Conservation (phyloP, 2,329 filamentous ascomycete genomes). For the Scedosporium apiospermum region DNA sequence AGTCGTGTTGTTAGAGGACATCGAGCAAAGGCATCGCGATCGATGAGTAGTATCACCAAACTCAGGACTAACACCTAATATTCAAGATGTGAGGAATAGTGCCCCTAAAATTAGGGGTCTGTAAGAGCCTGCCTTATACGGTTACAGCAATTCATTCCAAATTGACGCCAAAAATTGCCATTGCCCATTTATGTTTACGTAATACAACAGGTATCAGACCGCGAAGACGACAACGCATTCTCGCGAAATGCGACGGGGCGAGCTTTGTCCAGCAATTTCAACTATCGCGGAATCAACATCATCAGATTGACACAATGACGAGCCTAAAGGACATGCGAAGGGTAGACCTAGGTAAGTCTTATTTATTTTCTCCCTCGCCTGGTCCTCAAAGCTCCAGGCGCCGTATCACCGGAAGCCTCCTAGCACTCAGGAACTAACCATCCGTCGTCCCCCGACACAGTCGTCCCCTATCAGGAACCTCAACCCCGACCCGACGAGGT, state of each 20-base stretch:
- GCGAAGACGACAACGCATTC: background rate
- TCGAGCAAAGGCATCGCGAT: too few species aligned
- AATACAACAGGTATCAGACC: too few species aligned
- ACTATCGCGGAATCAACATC: background rate
- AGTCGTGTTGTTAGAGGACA: too few species aligned
- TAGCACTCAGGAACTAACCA: background rate
- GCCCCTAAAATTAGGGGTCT: too few species aligned
- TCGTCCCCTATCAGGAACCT: conserved; percentile 81
- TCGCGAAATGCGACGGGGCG: background rate
- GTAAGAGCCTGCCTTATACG: too few species aligned
- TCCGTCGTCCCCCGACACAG: conserved; percentile 32
- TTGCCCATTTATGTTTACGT: too few species aligned
- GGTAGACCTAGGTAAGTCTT: conserved; percentile 56
- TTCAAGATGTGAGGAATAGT: too few species aligned
- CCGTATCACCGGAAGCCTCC: background rate
- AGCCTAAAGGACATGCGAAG: conserved; percentile 69
- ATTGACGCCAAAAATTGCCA: too few species aligned
- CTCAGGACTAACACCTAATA: too few species aligned
- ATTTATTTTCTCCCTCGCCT: background rate
- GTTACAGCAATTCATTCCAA: too few species aligned
- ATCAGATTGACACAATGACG: conserved; percentile 38
- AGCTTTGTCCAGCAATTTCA: background rate
- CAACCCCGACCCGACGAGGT: conserved; percentile 49
- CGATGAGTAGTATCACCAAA: too few species aligned
- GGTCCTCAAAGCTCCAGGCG: conserved; percentile 4